Conservation (phyloP, 352 stramenopile genomes). For the Phytophthora quininea region DNA sequence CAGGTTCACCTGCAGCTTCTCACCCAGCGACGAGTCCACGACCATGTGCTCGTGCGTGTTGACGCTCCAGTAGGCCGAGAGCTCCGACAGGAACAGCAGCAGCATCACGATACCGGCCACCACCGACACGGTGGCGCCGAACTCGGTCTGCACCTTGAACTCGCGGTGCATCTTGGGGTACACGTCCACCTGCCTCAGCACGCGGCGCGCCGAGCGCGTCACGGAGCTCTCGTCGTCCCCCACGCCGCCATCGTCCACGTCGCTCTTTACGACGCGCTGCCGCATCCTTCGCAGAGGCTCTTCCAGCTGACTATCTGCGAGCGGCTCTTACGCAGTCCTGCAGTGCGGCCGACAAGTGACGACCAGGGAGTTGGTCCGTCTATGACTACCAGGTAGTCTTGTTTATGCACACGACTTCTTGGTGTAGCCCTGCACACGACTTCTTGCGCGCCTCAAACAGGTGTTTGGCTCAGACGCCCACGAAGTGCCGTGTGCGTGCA, state of each 20-base stretch:
- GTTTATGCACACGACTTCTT: no score
- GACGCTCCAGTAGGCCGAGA: conserved; percentile 79
- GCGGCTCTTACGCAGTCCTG: no score
- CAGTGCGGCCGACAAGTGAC: no score
- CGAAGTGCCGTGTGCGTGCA: no score
- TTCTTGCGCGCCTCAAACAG: no score
- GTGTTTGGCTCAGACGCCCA: no score
- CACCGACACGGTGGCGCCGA: conserved; percentile 70
- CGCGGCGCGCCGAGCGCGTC: conserved; percentile 55
- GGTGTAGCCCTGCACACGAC: no score
- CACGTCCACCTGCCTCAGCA: conserved; percentile 87
- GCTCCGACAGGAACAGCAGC: conserved; percentile 69
- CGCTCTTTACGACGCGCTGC: conserved; percentile 62
- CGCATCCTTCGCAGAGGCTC: conserved; percentile 38
- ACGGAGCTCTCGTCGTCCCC: conserved; percentile 46
- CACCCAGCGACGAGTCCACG: conserved; percentile 95
- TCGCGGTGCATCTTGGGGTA: conserved; percentile 97
- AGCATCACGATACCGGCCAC: conserved; percentile 24
- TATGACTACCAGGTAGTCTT: no score
- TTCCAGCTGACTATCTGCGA: no score
- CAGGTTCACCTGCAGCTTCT: conserved; percentile 96
- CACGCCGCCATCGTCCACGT: conserved; percentile 55
- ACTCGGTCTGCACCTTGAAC: conserved; percentile 95
- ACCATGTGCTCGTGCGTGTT: conserved; percentile 94
- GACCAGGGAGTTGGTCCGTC: no score